Conservation (phyloP, 2,329 filamentous ascomycete genomes). For the Diaporthe ampelina region DNA sequence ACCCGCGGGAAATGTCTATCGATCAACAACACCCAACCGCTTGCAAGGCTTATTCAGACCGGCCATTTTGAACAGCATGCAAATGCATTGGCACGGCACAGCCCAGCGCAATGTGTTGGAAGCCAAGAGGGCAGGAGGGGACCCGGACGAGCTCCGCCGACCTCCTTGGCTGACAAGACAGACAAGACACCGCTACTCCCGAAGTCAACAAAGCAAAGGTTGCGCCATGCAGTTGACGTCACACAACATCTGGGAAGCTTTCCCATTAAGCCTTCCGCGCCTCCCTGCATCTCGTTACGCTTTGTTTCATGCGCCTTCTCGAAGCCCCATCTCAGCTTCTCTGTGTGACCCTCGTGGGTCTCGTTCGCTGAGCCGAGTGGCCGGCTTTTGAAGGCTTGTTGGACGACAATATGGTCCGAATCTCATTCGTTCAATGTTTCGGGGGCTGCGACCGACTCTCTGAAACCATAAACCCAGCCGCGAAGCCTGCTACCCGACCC, state of each 20-base stretch:
- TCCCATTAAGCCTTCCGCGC: background rate
- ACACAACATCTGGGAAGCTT: conserved; percentile 25
- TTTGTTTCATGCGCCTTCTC: conserved; percentile 17
- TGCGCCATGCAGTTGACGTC: conserved; percentile 38
- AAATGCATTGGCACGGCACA: conserved; percentile 19
- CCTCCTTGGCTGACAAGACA: conserved; percentile 5
- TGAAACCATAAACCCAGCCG: background rate
- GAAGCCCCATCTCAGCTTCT: conserved; percentile 11
- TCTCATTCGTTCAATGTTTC: background rate
- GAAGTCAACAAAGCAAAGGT: background rate
- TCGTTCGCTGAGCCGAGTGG: conserved; percentile 37
- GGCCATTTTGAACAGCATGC: background rate
- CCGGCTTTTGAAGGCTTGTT: conserved; percentile 1
- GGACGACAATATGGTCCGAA: background rate
- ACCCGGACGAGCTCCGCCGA: background rate
- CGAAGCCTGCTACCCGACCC: background rate
- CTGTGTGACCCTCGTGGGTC: conserved; percentile 34
- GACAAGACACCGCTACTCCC: conserved; percentile 22
- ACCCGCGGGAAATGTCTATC: conserved; percentile 5
- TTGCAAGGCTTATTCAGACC: conserved; percentile 19
- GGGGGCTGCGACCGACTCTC: background rate
- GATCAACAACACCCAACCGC: conserved; percentile 7
- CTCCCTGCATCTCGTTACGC: background rate
- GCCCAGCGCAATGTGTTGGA: background rate
- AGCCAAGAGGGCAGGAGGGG: conserved; percentile 1